Evolutionary conservation across 192 early-diverging fungal species (phyloP).

Genomic region (Coemansia sp.): DNA sequence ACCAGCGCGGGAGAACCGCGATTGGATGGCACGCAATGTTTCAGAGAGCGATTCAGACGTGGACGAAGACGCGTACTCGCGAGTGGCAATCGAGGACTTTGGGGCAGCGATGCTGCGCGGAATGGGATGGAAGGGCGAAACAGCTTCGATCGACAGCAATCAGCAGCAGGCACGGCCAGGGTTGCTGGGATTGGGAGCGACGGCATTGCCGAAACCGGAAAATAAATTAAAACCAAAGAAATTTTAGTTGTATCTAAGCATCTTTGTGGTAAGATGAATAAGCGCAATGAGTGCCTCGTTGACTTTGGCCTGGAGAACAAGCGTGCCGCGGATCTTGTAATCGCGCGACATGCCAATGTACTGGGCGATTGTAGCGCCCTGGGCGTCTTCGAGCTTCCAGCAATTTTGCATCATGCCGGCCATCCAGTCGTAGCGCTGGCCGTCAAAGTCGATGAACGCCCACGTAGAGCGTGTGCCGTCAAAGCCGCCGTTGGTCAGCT

Average conservation of each 20-base stretch:
- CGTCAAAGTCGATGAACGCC: constrained; percentile 46
- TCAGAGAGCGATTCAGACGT: constrained; percentile 15
- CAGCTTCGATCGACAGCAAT: constrained; percentile 3
- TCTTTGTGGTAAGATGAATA: constrained; percentile 25
- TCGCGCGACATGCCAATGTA: constrained; percentile 43
- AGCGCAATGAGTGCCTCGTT: constrained; percentile 40
- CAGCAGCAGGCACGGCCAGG: constrained; percentile 60
- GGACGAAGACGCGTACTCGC: constrained; percentile 67
- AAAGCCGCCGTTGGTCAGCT: constrained; percentile 33
- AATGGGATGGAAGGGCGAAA: constrained; percentile 76
- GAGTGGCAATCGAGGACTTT: constrained; percentile 87
- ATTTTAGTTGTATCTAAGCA: constrained; percentile 27
- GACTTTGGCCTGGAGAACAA: constrained; percentile 31
- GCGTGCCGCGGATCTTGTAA: constrained; percentile 32
- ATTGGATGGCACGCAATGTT: constrained; percentile 12
- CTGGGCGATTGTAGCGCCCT: constrained; percentile 28
- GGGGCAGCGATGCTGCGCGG: constrained; percentile 82
- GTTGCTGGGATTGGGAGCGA: constrained; percentile 82
- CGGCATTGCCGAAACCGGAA: constrained; percentile 41
- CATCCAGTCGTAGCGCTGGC: constrained; percentile 41
- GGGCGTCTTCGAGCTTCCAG: constrained; percentile 46
- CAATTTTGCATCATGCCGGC: constrained; percentile 50
- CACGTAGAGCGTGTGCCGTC: constrained; percentile 29
- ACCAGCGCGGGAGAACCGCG: constrained; percentile 19
- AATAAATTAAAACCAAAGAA: neutral